These are phyloP conservation scores for Dryas alaskensis DNA, from an alignment of 306 rosid species.

Conservation along the genomic window DNA sequence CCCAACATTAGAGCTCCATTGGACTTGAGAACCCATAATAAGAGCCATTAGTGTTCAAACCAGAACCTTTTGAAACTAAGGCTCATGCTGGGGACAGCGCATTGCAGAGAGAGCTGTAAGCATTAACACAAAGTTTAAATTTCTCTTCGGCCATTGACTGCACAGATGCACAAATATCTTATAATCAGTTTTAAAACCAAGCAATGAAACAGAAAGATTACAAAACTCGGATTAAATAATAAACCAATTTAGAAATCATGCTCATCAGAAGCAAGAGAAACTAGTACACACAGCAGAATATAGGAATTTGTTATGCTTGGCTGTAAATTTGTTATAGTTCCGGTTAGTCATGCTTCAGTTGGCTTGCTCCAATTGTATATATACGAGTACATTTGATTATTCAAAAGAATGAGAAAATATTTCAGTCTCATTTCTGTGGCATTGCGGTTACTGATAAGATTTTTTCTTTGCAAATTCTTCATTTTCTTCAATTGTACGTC, in stretches of 20 bases:
- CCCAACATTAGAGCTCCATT: not conserved
- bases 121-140: slow-evolving; percentile 65
- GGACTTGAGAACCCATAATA: not conserved
- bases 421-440: not conserved
- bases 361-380: not conserved
- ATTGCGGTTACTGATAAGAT: not conserved
- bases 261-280: not conserved
- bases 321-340: not conserved
- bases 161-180: slow-evolving; percentile 15
- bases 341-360: not conserved
- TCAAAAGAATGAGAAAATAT: not conserved
- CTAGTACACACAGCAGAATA: not conserved
- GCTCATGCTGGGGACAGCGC: slow-evolving; percentile 55
- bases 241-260: not conserved
- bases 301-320: not conserved
- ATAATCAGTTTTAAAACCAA: slow-evolving; percentile 18
- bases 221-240: not conserved
- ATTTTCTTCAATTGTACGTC: not conserved
- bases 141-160: slow-evolving; percentile 82
- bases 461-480: not conserved
- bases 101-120: slow-evolving; percentile 74
- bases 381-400: not conserved
- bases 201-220: not conserved
- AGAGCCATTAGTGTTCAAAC: slow-evolving; percentile 3
- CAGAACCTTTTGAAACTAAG: slow-evolving; percentile 4